Base-by-base conservation (phyloP, 2,329 filamentous ascomycete genomes). In the Pyrenochaeta sp. region DNA sequence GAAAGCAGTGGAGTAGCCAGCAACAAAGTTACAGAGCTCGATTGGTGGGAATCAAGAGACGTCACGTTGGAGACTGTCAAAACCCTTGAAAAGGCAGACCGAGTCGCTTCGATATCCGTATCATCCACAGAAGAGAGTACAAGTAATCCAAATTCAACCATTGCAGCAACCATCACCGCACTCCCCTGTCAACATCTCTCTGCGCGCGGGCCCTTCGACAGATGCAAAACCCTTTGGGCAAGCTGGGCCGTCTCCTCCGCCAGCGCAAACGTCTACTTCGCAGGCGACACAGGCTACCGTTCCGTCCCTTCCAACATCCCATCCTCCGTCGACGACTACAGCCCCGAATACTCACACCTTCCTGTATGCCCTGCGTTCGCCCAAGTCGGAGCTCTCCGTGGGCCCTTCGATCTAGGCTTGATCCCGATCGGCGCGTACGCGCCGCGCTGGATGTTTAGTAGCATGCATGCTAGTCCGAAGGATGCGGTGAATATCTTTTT, bases 361-460 rank as follows among this genome's bases (percentile, higher is more conserved):
- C 92, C 93, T 4, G 80, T 83, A 24, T 96, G 91, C 73, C 93
- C 93, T 7, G 92, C 93, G 49, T 97, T 97, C 80, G 85, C 86
- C 61, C 85, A 96, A 76, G 93, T 97, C 61, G 94, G 94, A 60
- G 80, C 87, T 15, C 84, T 90, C 51, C 85, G 92, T 34, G 93
- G 94, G 0, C 92, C 92, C 0, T 97, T 97, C 70, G 92, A 97
- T 75, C 85, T 98, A 6, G 94, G 94, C 0, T 80, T 97, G 54
- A 95, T 98, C 64, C 94, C 94, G 39, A 97, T 98, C 66, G 94
- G 94, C 52, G 94, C 93, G 1, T 97, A 97, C 77, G 83, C 86
- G 58, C 91, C 91, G 0, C 84, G 91, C 25, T 84, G 77, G 68
- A 77, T 95, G 61, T 93, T 95, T 82, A 92, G 89, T 46, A 81